Base-by-base conservation (phyloP, 2,329 filamentous ascomycete genomes). In the Acarospora socialis region DNA sequence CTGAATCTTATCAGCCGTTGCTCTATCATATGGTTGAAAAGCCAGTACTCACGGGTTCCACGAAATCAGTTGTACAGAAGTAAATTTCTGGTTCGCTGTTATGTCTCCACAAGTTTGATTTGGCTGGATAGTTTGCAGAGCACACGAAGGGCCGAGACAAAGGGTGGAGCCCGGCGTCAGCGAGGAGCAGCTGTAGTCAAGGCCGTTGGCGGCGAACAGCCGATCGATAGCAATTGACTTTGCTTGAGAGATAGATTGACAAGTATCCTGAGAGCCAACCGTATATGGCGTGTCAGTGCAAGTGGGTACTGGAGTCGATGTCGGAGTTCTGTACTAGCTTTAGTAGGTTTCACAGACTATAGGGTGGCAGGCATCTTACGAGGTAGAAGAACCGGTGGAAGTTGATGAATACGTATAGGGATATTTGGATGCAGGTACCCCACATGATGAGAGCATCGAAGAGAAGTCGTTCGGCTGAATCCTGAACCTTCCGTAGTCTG, bases 391-490 rank as follows among this genome's bases (percentile, higher is more conserved):
- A 13, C 3, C 3, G 26, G n/a, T 19, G 3, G 33, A 12, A n/a
- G 33, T 32, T 2, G 22, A 9, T 13, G 33, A 25, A 33, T 22
- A 32, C 10, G 33, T 35, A 18, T 35, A 35, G 6, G 33, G 33
- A 16, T 35, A 35, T 3, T 20, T 32, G 12, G 33, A 4, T 10
- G 33, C 28, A 10, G 33, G 33, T 7, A 32, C 19, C 7, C 21
- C n/a, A 19, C 33, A 35, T 9, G 33, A 35, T 5, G 33, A 33
- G 8, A 35, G 21, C 16, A 32, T 21, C 14, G 33, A 35, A 6
- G 33, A 35, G 21, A 35, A 35, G 7, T 28, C 27, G 12, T 32
- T 32, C 28, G 33, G 33, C 27, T 35, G 14, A 13, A 35, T 21
- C 22, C 25, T 35, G 20, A 13, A 15, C 20, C 33, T 31, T 12